phyloP scores from a whole-genome alignment of 2,329 filamentous ascomycete species.

The Paramyrothecium sp. region DNA sequence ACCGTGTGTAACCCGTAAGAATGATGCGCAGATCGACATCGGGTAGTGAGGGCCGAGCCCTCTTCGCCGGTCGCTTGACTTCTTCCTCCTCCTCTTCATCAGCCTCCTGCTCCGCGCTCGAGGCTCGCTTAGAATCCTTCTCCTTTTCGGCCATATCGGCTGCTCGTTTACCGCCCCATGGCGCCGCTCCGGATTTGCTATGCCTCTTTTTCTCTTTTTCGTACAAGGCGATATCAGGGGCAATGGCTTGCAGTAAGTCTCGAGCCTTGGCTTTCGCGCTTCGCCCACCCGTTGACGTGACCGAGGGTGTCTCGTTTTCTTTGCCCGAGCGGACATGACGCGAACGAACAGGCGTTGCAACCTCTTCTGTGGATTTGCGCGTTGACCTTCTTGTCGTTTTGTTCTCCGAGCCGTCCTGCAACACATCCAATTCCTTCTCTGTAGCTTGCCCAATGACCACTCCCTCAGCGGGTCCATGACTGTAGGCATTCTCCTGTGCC shows the following conservation, averaged over 20 bases:
- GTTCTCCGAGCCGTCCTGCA: slow-evolving; percentile 35
- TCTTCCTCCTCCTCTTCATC: slow-evolving; percentile 45
- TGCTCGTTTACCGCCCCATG: slow-evolving; percentile 64
- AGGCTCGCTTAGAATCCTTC: slow-evolving; percentile 44
- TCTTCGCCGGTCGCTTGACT: slow-evolving; percentile 57
- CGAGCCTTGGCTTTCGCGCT: slow-evolving; percentile 86
- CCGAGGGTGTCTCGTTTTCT: slow-evolving; percentile 80
- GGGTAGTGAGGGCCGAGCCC: slow-evolving; percentile 56
- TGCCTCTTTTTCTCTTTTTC: slow-evolving; percentile 88
- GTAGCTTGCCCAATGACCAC: slow-evolving; percentile 40
- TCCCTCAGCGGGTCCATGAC: slow-evolving; percentile 45
- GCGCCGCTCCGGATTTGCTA: slow-evolving; percentile 43
- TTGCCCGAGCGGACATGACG: slow-evolving; percentile 60
- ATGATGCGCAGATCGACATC: slow-evolving; percentile 73
- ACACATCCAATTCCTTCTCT: slow-evolving; percentile 39
- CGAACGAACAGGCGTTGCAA: slow-evolving; percentile 37
- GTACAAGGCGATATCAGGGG: slow-evolving; percentile 83
- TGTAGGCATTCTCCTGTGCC: slow-evolving; percentile 49
- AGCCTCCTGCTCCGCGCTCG: slow-evolving; percentile 41
- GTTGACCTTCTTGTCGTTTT: slow-evolving; percentile 27
- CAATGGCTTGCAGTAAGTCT: slow-evolving; percentile 72
- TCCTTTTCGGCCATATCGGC: slow-evolving; percentile 57
- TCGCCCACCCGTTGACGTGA: slow-evolving; percentile 66
- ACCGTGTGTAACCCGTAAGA: slow-evolving; percentile 80
- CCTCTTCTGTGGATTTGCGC: slow-evolving; percentile 13